Percentiles rank a stretch among this genome's conserved stretches.
These are phyloP conservation scores for Blastosporella zonata DNA, from an alignment of 1,284 basidiomycete genomes.

Conservation along the genomic window DNA sequence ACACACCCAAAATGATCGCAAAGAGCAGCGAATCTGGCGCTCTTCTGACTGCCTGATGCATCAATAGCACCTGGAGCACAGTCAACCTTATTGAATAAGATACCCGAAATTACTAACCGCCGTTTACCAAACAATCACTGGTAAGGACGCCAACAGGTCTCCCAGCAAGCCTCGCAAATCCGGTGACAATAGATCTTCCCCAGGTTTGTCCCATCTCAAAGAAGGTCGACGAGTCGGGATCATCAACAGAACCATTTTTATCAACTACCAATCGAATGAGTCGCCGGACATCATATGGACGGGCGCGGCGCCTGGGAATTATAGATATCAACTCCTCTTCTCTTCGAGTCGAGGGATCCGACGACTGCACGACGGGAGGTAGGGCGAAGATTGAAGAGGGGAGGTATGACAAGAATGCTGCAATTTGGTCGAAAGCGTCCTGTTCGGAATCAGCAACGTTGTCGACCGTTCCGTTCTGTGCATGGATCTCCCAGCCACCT, in stretches of 20 bases:
- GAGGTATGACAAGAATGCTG: conserved; percentile 37
- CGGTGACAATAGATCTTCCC: conserved; percentile 38
- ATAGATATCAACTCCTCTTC: conserved; percentile 37
- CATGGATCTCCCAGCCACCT: conserved; percentile 41
- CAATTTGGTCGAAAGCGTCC: conserved; percentile 38
- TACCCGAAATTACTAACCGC: conserved; percentile 25
- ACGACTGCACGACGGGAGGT: conserved; percentile 26
- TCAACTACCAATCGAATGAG: conserved; percentile 36
- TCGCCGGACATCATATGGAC: conserved; percentile 37
- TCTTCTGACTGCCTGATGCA: conserved; percentile 39
- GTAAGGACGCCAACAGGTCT: conserved; percentile 36
- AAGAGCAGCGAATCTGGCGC: conserved; percentile 36
- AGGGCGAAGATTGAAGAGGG: conserved; percentile 37
- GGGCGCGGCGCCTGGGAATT: conserved; percentile 35
- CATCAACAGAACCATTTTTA: conserved; percentile 19
- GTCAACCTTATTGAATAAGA: not conserved
- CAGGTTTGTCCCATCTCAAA: conserved; percentile 41
- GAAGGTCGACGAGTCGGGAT: conserved; percentile 26
- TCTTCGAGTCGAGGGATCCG: conserved; percentile 27
- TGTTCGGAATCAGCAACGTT: conserved; percentile 37
- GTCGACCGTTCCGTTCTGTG: conserved; percentile 38
- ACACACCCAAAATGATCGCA: conserved; percentile 28
- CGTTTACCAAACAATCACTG: conserved; percentile 40
- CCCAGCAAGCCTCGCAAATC: conserved; percentile 36
- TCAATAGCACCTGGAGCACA: conserved; percentile 34